phyloP scores from a whole-genome alignment of 306 rosid species.

The Corylus avellana region DNA sequence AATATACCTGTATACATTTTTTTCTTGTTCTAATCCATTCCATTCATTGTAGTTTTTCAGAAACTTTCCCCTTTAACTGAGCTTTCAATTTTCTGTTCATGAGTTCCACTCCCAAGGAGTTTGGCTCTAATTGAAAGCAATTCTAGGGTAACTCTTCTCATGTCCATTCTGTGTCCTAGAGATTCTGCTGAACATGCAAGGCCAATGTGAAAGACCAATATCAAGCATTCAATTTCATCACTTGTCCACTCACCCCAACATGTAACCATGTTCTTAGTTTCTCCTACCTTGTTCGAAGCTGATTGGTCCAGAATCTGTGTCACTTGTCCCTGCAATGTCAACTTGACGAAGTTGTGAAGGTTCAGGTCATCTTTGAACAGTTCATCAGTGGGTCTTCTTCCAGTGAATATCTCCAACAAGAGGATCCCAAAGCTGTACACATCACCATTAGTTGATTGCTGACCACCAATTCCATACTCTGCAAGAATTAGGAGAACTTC shows the following conservation, averaged over 20 bases:
- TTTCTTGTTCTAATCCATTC: not conserved
- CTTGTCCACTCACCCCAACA: not conserved
- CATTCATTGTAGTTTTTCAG: not conserved
- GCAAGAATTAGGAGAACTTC: not conserved
- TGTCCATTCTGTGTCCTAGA: not conserved
- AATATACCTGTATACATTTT: too few relatives aligned
- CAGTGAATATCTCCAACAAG: constrained; percentile 17
- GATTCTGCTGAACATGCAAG: constrained; percentile 5
- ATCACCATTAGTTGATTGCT: constrained; percentile 5
- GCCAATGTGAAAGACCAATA: constrained; percentile 11
- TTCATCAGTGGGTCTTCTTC: constrained; percentile 1
- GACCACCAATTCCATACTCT: constrained; percentile 15
- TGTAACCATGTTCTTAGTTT: not conserved
- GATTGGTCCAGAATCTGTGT: not conserved
- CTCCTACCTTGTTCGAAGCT: not conserved
- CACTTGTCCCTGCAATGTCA: not conserved
- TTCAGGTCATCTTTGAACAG: not conserved
- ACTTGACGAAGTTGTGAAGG: constrained; percentile 6
- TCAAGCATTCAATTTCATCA: not conserved
- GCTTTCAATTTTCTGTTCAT: not conserved
- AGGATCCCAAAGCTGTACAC: constrained; percentile 12
- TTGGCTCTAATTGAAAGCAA: not conserved
- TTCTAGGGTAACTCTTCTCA: not conserved
- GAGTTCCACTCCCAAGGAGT: not conserved
- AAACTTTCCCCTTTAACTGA: not conserved